Evolutionary conservation across 2,329 filamentous ascomycete genomes (phyloP).

Genomic region (Botrytis paeoniae): DNA sequence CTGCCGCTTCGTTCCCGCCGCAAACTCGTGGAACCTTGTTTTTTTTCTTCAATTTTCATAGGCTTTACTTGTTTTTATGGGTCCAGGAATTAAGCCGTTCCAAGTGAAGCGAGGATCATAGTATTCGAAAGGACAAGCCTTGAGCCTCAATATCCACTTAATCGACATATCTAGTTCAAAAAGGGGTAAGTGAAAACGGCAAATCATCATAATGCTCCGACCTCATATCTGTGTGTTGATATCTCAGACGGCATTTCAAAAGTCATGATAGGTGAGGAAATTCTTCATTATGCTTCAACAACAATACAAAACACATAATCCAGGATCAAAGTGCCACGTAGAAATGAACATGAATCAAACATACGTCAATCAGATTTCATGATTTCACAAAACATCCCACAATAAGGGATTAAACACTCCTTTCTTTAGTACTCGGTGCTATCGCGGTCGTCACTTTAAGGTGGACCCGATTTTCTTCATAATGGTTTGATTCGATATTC

Average conservation of each 20-base stretch:
- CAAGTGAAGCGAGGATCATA: background rate
- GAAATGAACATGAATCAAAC: background rate
- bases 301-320: background rate
- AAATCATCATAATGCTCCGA: slow-evolving; percentile 4
- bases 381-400: background rate
- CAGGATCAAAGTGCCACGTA: background rate
- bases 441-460: slow-evolving; percentile 16
- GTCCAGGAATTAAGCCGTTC: background rate
- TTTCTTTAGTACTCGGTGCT: slow-evolving; percentile 12
- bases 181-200: background rate
- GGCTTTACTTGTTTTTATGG: background rate
- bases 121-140: background rate
- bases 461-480: slow-evolving; percentile 18
- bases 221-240: background rate
- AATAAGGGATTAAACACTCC: background rate
- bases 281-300: background rate
- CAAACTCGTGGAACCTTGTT: background rate
- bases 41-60: background rate
- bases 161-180: background rate
- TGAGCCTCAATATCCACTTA: slow-evolving; percentile 10
- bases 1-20: slow-evolving; percentile 8
- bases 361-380: background rate
- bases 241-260: background rate
- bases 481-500: background rate
- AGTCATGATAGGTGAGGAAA: background rate